These are phyloP conservation scores for Aspergillus hiratsukae DNA, from an alignment of 2,329 filamentous ascomycete species.

Conservation along the genomic window DNA sequence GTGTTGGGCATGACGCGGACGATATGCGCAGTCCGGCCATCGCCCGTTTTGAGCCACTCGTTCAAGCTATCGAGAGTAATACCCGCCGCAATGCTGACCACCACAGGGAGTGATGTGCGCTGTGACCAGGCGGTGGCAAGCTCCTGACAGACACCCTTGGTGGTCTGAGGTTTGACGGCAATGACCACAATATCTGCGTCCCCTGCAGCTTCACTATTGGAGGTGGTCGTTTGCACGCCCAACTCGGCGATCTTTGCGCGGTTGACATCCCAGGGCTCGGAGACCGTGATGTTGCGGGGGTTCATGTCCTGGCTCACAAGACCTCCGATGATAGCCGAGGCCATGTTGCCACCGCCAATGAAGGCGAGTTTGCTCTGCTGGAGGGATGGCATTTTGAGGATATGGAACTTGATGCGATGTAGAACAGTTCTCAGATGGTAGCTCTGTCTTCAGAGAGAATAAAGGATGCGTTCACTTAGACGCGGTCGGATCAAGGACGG, in stretches of 20 bases:
- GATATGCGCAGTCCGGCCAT: constrained; percentile 22
- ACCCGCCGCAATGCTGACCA: constrained; percentile 33
- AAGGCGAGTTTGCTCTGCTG: constrained; percentile 33
- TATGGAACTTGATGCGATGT: background rate
- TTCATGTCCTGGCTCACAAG: constrained; percentile 25
- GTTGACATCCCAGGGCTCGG: constrained; percentile 34
- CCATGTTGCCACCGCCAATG: constrained; percentile 36
- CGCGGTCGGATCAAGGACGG: background rate
- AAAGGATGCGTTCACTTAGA: background rate
- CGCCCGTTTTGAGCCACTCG: constrained; percentile 24
- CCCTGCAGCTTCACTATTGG: constrained; percentile 23
- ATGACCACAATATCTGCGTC: constrained; percentile 30
- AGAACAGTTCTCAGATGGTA: background rate
- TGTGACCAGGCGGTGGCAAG: constrained; percentile 23
- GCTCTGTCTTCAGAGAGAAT: no score
- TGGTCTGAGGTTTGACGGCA: constrained; percentile 33
- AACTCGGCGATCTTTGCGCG: constrained; percentile 29
- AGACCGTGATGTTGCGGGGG: constrained; percentile 30
- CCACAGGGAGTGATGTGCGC: constrained; percentile 22
- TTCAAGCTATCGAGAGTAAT: constrained; percentile 29
- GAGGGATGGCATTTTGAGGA: constrained; percentile 22
- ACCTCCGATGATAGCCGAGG: constrained; percentile 32
- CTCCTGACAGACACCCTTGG: constrained; percentile 30
- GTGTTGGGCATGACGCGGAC: constrained; percentile 37
- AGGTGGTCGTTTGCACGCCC: constrained; percentile 28